A percentile compares a stretch with the other conserved stretches of the same genome.
Evolutionary conservation across 176 grass and related monocot species (phyloP).

Genomic region (Juncus effusus): DNA sequence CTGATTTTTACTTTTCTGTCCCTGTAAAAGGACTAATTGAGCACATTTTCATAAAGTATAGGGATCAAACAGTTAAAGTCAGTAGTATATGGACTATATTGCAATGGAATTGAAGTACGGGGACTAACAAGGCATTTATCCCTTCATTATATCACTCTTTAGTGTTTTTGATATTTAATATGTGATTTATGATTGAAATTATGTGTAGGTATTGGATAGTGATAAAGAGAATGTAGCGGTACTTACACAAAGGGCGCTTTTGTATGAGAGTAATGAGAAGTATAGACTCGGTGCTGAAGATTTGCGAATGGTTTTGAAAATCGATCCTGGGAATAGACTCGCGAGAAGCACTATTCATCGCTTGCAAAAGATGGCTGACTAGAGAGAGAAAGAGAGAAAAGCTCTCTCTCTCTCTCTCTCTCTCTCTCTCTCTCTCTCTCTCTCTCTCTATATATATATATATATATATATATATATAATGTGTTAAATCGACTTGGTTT

Average conservation of each 20-base stretch:
- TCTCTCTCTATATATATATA: no score
- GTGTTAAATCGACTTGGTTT: neutral
- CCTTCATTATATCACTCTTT: neutral
- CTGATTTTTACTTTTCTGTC: neutral
- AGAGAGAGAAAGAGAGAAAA: constrained; percentile 30
- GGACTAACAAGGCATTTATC: neutral
- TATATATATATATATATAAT: no score
- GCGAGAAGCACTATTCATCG: constrained; percentile 95
- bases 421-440: neutral
- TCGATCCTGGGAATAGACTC: constrained; percentile 83
- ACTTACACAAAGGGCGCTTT: constrained; percentile 79
- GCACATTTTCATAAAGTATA: neutral
- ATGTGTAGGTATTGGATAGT: constrained; percentile 65
- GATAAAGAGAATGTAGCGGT: constrained; percentile 76
- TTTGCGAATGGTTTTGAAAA: constrained; percentile 93
- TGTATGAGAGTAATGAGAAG: constrained; percentile 95
- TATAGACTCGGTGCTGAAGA: constrained; percentile 93
- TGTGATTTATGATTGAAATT: neutral
- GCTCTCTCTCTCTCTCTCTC: neutral
- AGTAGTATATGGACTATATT: no score
- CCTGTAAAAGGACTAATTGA: neutral
- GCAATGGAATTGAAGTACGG: no score
- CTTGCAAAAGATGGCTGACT: constrained; percentile 91
- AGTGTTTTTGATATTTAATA: constrained; percentile 3
- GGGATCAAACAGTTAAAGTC: no score